Evolutionary conservation across 768 basidiomycete species (phyloP), one percentile per base, ranked within the genome.

Genomic region (Tephrocybe sp.): DNA sequence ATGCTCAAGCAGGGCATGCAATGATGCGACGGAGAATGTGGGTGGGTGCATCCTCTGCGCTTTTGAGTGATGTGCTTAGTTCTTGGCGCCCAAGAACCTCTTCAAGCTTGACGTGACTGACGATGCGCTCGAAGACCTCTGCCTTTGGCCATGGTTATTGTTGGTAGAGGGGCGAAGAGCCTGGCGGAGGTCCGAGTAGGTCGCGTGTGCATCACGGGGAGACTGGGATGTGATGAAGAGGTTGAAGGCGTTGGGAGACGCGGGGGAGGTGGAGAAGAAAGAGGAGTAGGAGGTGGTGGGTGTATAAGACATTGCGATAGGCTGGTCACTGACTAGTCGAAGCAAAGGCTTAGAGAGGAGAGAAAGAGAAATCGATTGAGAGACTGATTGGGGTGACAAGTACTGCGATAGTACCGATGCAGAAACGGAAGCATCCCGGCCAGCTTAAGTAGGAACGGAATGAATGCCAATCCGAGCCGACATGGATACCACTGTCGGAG

Each of bases 111-210:
- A 46, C 27, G 47, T 55, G 26, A 57, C 44, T n/a, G 59, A 48
- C n/a, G 46, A 46, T 26, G 30, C 36, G 15, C 51, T 49, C n/a
- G 49, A 38, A 13, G 53, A 48, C 18, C 32, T 48, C 21, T 39
- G 37, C 30, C 22, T 51, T 54, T 24, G 35, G 34, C n/a, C 16
- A 15, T 38, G 40, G 44, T n/a, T 50, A 11, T 18, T 61, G 53
- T n/a, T n/a, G 57, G 56, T 65, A 28, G 64, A 63, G 18, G 67
- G 60, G 41, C 66, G 65, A 27, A 72, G 56, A 49, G 61, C 60
- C 53, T 64, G 66, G 18, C 69, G 66, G 47, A 75, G 60, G 53
- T 73, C 69, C 39, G 69, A 64, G 54, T 70, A 75, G 54, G 68
- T 67, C 37, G 62, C 54, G 52, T 73, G 67, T 4, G 65, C 60